Evolutionary conservation across 2,329 filamentous ascomycete genomes (phyloP).

Genomic region (Periconia macrospinosa): DNA sequence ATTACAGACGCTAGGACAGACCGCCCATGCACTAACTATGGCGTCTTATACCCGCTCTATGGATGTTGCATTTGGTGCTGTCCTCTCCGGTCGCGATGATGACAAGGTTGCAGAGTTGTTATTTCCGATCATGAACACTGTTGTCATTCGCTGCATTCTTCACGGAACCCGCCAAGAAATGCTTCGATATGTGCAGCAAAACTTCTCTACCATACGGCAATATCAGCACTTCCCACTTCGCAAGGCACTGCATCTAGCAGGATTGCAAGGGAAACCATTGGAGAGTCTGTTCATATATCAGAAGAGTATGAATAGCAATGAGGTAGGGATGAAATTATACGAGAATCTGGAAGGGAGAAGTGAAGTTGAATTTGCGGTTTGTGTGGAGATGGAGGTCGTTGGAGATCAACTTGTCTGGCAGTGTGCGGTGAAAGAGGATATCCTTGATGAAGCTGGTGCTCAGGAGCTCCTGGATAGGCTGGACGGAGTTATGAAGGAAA

Average conservation of each 20-base stretch:
- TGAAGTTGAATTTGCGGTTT: conserved; percentile 78
- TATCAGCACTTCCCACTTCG: conserved; percentile 79
- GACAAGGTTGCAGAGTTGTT: conserved; percentile 67
- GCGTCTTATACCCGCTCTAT: conserved; percentile 64
- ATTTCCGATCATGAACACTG: conserved; percentile 93
- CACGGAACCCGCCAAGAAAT: conserved; percentile 69
- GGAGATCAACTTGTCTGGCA: conserved; percentile 66
- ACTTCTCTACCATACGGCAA: conserved; percentile 65
- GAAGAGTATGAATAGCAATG: conserved; percentile 48
- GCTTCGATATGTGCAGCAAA: conserved; percentile 73
- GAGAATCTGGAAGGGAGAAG: conserved; percentile 65
- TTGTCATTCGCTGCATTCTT: conserved; percentile 71
- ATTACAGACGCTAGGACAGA: conserved; percentile 74
- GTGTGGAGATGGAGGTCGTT: conserved; percentile 74
- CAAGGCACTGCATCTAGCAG: conserved; percentile 61
- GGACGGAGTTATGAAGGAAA: conserved; percentile 59
- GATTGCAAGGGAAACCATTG: conserved; percentile 56
- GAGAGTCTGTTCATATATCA: conserved; percentile 70
- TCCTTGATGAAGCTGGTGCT: conserved; percentile 53
- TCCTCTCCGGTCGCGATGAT: conserved; percentile 81
- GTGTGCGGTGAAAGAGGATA: conserved; percentile 66
- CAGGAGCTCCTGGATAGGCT: conserved; percentile 60
- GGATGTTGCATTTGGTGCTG: conserved; percentile 79
- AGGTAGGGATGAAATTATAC: conserved; percentile 50
- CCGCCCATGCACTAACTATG: conserved; percentile 73